Base-by-base conservation (phyloP, 106 monocot species). In the Dioscorea dumetorum region DNA sequence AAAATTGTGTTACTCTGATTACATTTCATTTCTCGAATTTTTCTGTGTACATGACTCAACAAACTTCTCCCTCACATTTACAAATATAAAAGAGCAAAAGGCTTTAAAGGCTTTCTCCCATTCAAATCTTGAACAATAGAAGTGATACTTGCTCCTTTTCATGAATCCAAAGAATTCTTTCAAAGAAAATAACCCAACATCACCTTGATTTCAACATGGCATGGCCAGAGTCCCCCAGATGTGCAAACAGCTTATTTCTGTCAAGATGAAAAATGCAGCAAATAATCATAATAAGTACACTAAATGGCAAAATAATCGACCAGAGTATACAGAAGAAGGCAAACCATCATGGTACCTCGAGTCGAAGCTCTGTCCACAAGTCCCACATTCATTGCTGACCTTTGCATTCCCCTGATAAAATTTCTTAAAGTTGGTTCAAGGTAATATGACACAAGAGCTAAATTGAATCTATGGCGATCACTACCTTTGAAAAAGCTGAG, bases 201-300 rank as follows among this genome's bases (percentile, higher is more conserved):
- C 65, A 76, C 22, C 80, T 58, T 50, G 62, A 72, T 60, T 76
- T 80, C 61, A 80, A 54, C 71, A 71, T 72, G 41, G 76, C 75
- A 66, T 81, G 80, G 0, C 80, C 80, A 16, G 75, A 67, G 41
- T 76, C 75, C 2, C 80, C 80, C 71, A 81, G 61, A 49, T 81
- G 80, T 18, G 34, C 66, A 68, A 81, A 81, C 54, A 81, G 24
- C 71, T 81, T 81, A 28, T 81, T 81, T 72, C 80, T 81, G 70
- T 33, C 16, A 67, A 71, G 52, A 57, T 24, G 24, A 61, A 50
- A 57, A 24, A 5, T 24, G n/a, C 34, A 70, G 13, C n/a, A 14
- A 63, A 18, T 8, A 23, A 21, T 28, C 8, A 58, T 3, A 51
- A 65, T 8, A n/a, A 33, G 13, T 50, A 60, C n/a, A 24, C 23